These are phyloP conservation scores for Mortierella sp. DNA, from an alignment of 371 early-diverging fungal species.

Conservation along the genomic window DNA sequence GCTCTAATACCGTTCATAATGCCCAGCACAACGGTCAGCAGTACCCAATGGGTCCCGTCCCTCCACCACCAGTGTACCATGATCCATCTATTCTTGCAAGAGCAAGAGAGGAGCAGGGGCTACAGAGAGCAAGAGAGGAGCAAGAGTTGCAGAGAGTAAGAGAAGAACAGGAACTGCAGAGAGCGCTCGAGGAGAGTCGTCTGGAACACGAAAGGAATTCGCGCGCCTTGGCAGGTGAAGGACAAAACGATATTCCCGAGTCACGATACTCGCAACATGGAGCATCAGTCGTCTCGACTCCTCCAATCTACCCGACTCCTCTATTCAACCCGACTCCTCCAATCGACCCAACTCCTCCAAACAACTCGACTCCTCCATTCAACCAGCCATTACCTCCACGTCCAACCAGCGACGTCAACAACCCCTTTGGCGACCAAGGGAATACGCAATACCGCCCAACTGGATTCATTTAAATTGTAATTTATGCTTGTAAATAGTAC, in stretches of 20 bases:
- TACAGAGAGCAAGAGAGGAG: slow-evolving; percentile 39
- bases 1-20: not conserved
- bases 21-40: slow-evolving; percentile 25
- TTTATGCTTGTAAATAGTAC: not conserved
- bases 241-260: not conserved
- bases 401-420: not conserved
- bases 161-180: slow-evolving; percentile 37
- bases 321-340: not conserved
- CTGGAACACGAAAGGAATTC: slow-evolving; percentile 27
- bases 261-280: slow-evolving; percentile 1
- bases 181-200: slow-evolving; percentile 42
- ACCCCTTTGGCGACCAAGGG: slow-evolving; percentile 16
- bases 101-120: slow-evolving; percentile 26
- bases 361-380: not conserved
- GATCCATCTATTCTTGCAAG: slow-evolving; percentile 18
- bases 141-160: no score
- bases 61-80: slow-evolving; percentile 38
- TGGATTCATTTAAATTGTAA: slow-evolving; percentile 6
- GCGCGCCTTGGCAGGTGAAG: not conserved
- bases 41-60: slow-evolving; percentile 18
- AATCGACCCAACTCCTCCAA: slow-evolving; percentile 1
- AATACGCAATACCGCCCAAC: not conserved
- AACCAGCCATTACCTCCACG: not conserved
- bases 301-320: not conserved
- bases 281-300: slow-evolving; percentile 13